Base-by-base conservation (phyloP, 106 monocot genomes). In the Platanthera guangdongensis region DNA sequence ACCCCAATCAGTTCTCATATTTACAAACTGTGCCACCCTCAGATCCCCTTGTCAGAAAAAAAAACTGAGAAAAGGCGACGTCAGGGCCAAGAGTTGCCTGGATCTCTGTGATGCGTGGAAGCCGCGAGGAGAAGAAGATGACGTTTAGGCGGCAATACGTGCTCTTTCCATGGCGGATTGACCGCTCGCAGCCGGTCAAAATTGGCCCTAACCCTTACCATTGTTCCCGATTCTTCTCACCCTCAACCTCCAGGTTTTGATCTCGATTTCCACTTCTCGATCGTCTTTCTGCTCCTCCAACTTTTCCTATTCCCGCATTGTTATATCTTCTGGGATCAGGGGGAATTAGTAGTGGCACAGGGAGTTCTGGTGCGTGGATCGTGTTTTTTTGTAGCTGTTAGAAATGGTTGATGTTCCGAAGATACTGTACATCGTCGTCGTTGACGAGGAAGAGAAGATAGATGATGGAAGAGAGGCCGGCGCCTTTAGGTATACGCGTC, bases 401-500 rank as follows among this genome's bases (percentile, higher is more conserved):
- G 18, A 50, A 51, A 75, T 75, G 74, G 74, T 19, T 19, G 74
- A 75, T 52, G 7, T 51, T 54, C 74, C 74, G 74, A 75, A 75
- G 74, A 30, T 75, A 52, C 54, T 75, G 13, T 75, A 75, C 54
- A 57, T 75, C 54, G 74, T 57, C 15, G 74, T 75, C 30, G 74
- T 45, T 53, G 74, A 75, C 55, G 74, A 75, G 30, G 45, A 70
- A 47, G 72, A 72, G 72, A 51, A 51, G 22, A 19, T 11, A 22
- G 19, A 3, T 4, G 53, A 75, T 46, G 72, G 51, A 9, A 22
- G 22, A 18, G 72, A 72, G 18, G 72, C 6, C n/a, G 50, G 72
- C 22, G 62, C 85, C 68, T 88, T 85, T 45, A 60, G 85, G 51
- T 88, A 88, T 75, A 85, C 89, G 72, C 81, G 84, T 22, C 72